Evolutionary conservation across 2,329 filamentous ascomycete species (phyloP).

Genomic region (Xylariaceae sp.): DNA sequence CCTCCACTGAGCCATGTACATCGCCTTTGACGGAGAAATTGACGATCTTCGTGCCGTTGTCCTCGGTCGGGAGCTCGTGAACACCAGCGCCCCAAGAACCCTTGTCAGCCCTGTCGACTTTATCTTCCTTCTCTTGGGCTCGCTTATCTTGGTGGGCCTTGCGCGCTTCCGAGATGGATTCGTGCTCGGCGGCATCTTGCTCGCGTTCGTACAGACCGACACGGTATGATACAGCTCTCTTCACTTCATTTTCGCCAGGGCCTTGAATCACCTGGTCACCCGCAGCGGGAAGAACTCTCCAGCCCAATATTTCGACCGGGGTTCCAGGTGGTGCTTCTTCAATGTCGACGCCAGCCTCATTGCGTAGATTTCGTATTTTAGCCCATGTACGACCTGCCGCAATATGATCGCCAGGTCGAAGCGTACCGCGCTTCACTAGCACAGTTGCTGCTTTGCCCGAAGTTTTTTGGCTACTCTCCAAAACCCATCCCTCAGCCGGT

Average conservation of each 20-base stretch:
- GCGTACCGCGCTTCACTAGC: conserved; percentile 80
- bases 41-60: conserved; percentile 50
- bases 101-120: conserved; percentile 6
- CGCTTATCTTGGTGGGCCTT: conserved; percentile 54
- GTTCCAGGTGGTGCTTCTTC: conserved; percentile 77
- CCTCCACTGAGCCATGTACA: conserved; percentile 90
- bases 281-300: conserved; percentile 76
- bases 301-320: conserved; percentile 91
- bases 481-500: conserved; percentile 84
- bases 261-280: conserved; percentile 88
- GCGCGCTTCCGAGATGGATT: conserved; percentile 67
- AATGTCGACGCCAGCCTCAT: conserved; percentile 75
- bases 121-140: conserved; percentile 50
- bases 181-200: conserved; percentile 73
- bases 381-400: conserved; percentile 88
- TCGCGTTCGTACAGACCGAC: conserved; percentile 66
- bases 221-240: conserved; percentile 73
- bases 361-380: conserved; percentile 75
- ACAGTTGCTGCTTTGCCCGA: conserved; percentile 84
- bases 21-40: conserved; percentile 90
- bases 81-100: conserved; percentile 18
- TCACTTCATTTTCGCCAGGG: conserved; percentile 71
- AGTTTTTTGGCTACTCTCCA: conserved; percentile 85
- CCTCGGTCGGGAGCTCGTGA: conserved; percentile 33
- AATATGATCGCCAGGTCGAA: conserved; percentile 74